Evolutionary conservation across 1,284 basidiomycete species (phyloP).

Genomic region (Rhizopogon hawkerae): DNA sequence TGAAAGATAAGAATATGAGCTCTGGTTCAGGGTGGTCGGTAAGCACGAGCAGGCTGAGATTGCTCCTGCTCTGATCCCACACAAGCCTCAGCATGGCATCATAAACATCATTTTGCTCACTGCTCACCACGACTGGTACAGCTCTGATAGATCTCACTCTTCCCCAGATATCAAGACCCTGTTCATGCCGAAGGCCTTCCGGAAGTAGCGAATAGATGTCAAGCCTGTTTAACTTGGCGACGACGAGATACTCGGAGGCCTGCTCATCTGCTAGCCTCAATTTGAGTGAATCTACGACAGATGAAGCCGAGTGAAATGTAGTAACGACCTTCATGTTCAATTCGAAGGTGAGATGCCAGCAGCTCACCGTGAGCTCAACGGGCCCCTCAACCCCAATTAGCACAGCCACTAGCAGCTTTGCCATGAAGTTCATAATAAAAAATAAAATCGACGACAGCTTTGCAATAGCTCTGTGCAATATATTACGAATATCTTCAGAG

Average conservation of each 20-base stretch:
- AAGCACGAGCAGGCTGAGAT: slow-evolving; percentile 51
- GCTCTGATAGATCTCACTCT: slow-evolving; percentile 47
- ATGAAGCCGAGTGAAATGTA: slow-evolving; percentile 61
- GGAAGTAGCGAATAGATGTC: slow-evolving; percentile 56
- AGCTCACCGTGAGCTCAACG: too few species aligned
- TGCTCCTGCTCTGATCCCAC: slow-evolving; percentile 32
- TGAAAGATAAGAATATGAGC: slow-evolving; percentile 51
- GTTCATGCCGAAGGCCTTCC: slow-evolving; percentile 50
- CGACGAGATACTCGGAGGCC: slow-evolving; percentile 52
- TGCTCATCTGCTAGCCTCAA: slow-evolving; percentile 42
- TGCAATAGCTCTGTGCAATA: slow-evolving; percentile 1
- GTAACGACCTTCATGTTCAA: slow-evolving; percentile 55
- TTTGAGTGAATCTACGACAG: slow-evolving; percentile 54
- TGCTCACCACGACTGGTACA: slow-evolving; percentile 41
- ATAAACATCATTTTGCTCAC: neutral
- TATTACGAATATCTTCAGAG: neutral
- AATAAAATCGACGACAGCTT: too few species aligned
- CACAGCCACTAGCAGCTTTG: neutral
- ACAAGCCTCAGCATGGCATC: slow-evolving; percentile 7
- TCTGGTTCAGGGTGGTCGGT: slow-evolving; percentile 68
- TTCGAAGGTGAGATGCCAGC: neutral
- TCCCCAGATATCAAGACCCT: slow-evolving; percentile 56
- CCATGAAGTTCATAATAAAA: too few species aligned
- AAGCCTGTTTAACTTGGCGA: slow-evolving; percentile 55
- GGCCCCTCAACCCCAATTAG: neutral